Percentiles rank a stretch among this genome's conserved stretches.
phyloP scores from a whole-genome alignment of 2,329 filamentous ascomycete species.

The Cercospora sesami region DNA sequence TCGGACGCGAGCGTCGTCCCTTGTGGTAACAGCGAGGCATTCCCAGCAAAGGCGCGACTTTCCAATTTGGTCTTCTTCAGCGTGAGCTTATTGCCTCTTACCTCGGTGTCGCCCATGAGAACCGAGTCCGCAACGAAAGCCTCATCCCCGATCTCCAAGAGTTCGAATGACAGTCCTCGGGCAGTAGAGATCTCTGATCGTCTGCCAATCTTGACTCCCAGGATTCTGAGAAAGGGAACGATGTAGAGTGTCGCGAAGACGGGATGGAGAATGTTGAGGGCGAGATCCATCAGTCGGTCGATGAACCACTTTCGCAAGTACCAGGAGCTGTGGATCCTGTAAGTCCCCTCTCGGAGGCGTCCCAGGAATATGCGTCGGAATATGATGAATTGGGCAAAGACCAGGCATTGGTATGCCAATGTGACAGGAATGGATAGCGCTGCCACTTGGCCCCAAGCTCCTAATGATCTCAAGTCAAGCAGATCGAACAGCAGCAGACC shows the following conservation, averaged over 20 bases:
- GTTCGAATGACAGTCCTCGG: slow-evolving; percentile 27
- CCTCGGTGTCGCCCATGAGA: slow-evolving; percentile 25
- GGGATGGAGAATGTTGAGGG: slow-evolving; percentile 28
- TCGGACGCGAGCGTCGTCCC: slow-evolving; percentile 29
- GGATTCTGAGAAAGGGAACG: slow-evolving; percentile 28
- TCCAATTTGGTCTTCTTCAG: slow-evolving; percentile 31
- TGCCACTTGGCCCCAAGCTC: slow-evolving; percentile 28
- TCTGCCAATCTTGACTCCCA: slow-evolving; percentile 32
- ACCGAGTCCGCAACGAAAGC: slow-evolving; percentile 31
- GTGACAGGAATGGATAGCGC: slow-evolving; percentile 27
- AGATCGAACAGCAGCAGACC: slow-evolving; percentile 29
- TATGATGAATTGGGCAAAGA: slow-evolving; percentile 28
- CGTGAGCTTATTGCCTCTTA: slow-evolving; percentile 27
- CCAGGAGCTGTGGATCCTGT: slow-evolving; percentile 28
- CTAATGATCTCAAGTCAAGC: slow-evolving; percentile 20
- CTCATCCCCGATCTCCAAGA: slow-evolving; percentile 30
- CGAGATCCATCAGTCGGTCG: slow-evolving; percentile 31
- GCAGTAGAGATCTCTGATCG: slow-evolving; percentile 30
- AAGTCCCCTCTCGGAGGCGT: slow-evolving; percentile 24
- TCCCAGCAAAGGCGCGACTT: slow-evolving; percentile 29
- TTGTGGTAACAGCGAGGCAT: slow-evolving; percentile 29
- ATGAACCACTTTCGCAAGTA: slow-evolving; percentile 32
- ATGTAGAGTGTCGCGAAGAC: slow-evolving; percentile 33
- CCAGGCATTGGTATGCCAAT: slow-evolving; percentile 26
- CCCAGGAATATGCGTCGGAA: slow-evolving; percentile 26